Conservation (phyloP, 768 basidiomycete genomes). For the Kwoniella heveanensis region DNA sequence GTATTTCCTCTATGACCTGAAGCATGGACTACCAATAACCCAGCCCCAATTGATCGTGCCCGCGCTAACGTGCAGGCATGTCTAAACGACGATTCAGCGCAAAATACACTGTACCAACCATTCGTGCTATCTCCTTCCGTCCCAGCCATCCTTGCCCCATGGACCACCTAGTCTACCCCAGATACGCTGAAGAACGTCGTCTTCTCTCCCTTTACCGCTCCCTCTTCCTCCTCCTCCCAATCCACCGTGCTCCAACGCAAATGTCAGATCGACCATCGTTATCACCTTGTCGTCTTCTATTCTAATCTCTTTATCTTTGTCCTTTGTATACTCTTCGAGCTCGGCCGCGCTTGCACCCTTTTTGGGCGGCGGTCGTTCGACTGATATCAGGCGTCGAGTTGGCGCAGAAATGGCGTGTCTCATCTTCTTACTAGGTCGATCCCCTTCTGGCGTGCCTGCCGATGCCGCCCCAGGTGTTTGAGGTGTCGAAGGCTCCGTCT, state of each 20-base stretch:
- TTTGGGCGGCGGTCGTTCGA: not conserved
- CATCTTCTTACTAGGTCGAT: slow-evolving; percentile 18
- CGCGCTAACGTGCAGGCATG: too few species aligned
- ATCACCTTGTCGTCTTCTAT: slow-evolving; percentile 43
- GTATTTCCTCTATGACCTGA: too few species aligned
- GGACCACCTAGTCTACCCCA: slow-evolving; percentile 35
- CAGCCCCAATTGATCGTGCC: too few species aligned
- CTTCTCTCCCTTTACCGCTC: slow-evolving; percentile 25
- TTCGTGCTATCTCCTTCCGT: slow-evolving; percentile 7
- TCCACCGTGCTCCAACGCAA: slow-evolving; percentile 42
- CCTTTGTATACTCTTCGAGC: not conserved
- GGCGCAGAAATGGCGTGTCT: slow-evolving; percentile 12
- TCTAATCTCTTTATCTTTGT: slow-evolving; percentile 24
- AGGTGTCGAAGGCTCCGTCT: slow-evolving; percentile 12
- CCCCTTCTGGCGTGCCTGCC: slow-evolving; percentile 8
- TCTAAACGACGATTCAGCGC: too few species aligned
- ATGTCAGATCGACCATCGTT: slow-evolving; percentile 46
- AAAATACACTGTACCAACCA: too few species aligned
- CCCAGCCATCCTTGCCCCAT: slow-evolving; percentile 34
- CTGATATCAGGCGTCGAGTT: slow-evolving; percentile 17
- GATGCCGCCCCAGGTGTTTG: slow-evolving; percentile 4
- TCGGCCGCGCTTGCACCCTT: not conserved
- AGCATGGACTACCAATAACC: too few species aligned
- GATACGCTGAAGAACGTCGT: slow-evolving; percentile 32
- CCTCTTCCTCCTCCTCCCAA: slow-evolving; percentile 26